Conservation (phyloP, 148 eudicot species). For the Rhododendron ferrugineum region DNA sequence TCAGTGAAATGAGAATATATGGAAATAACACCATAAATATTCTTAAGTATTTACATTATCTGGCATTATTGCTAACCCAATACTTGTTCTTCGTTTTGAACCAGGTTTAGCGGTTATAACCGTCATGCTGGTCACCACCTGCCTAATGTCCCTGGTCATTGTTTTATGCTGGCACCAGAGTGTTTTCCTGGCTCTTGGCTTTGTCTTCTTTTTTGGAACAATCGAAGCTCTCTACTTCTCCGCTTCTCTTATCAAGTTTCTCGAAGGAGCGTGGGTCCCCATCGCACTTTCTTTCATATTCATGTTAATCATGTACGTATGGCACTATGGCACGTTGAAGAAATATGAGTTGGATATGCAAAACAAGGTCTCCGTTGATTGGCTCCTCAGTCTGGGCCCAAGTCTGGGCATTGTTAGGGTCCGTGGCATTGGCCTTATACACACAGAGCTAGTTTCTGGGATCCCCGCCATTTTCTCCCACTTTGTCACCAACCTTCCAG, state of each 20-base stretch:
- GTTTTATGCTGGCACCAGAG: conserved; percentile 83
- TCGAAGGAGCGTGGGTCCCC: conserved; percentile 98
- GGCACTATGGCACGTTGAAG: conserved; percentile 83
- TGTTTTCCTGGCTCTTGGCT: conserved; percentile 55
- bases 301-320: conserved; percentile 63
- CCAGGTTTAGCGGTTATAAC: conserved; percentile 98
- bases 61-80: not conserved
- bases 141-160: conserved; percentile 94
- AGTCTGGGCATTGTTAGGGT: conserved; percentile 85
- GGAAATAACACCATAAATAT: not conserved
- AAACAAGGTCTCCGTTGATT: conserved; percentile 88
- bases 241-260: conserved; percentile 86
- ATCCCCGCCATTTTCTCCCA: conserved; percentile 96
- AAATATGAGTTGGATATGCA: conserved; percentile 80
- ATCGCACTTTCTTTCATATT: conserved; percentile 64
- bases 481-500: conserved; percentile 94
- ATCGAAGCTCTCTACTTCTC: conserved; percentile 91
- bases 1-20: not conserved
- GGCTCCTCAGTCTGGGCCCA: conserved; percentile 81
- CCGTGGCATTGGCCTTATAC: conserved; percentile 82
- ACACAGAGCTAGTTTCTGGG: conserved; percentile 91
- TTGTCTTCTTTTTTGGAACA: conserved; percentile 73
- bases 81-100: conserved; percentile 8
- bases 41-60: no score
- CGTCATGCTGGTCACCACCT: conserved; percentile 95